Percentiles rank a stretch among this genome's conserved stretches.
Evolutionary conservation across 306 rosid species (phyloP).

Genomic region (Dicorynia guianensis): DNA sequence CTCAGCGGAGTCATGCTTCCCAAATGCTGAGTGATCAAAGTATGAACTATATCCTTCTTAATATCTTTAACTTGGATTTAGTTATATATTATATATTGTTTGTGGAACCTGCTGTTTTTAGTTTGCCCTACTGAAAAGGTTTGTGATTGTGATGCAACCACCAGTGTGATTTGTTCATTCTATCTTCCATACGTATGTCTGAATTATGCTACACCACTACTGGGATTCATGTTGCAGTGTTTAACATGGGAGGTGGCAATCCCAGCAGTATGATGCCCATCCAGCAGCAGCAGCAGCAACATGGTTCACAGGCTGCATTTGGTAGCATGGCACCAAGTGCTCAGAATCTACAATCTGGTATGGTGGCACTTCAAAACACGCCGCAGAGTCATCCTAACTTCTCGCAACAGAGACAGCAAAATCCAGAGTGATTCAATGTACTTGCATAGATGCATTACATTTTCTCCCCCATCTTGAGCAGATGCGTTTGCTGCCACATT

Average conservation of each 20-base stretch:
- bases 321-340: conserved; percentile 76
- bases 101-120: conserved; percentile 1
- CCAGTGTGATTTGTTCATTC: conserved; percentile 25
- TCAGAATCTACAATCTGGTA: conserved; percentile 79
- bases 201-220: conserved; percentile 29
- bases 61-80: conserved; percentile 20
- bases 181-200: background rate
- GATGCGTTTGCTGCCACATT: too few species aligned
- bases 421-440: conserved; percentile 61
- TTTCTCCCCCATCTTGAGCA: too few species aligned
- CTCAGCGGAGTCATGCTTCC: conserved; percentile 82
- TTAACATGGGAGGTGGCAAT: conserved; percentile 82
- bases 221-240: conserved; percentile 67
- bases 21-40: conserved; percentile 90
- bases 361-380: conserved; percentile 75
- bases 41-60: conserved; percentile 46
- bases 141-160: conserved; percentile 31
- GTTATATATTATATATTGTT: background rate
- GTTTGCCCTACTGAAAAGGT: conserved; percentile 23
- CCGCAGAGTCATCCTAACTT: conserved; percentile 83
- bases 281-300: conserved; percentile 64
- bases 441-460: conserved; percentile 19
- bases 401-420: conserved; percentile 90
- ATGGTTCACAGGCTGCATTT: conserved; percentile 72
- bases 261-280: conserved; percentile 78